Evolutionary conservation across 2,329 filamentous ascomycete species (phyloP), one percentile per base, ranked within the genome.

Genomic region (Alternaria metachromatica): DNA sequence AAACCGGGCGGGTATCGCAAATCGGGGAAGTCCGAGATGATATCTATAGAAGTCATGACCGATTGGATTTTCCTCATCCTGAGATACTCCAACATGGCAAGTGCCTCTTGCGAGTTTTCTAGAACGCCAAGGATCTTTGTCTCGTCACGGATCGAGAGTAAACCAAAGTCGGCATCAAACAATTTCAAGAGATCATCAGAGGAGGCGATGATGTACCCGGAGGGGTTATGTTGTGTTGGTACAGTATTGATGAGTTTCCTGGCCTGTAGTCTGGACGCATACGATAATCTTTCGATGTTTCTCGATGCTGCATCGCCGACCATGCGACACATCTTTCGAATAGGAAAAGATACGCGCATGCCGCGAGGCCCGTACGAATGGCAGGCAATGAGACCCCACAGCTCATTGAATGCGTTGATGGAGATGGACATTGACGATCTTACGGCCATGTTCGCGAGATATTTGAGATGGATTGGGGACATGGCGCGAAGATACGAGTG

Each of bases 351-450:
- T 0, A 97, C 93, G n/a, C 94, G 87, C 92, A 96, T 96, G 5
- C 93, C 93, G 48, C 86, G 87, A 2, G 80, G 66, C 0, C 92
- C 93, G 71, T 97, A 97, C 0, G 90, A 88, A 75, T 97, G 94
- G 64, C 93, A 97, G 2, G 93, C 89, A 44, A 97, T 93, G 26
- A 97, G 82, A 0, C 94, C 94, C 94, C 94, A 97, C 0, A 97
- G 82, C 71, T 96, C 91, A 69, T 87, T 86, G 71, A 96, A 96
- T 0, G 92, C 92, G 67, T 93, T 96, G 74, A 97, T 92, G 1
- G 93, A 96, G 64, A 97, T 94, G 0, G 93, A 97, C 93, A 97
- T 97, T 67, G 93, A 97, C 0, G 93, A 93, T n/a, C 93, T 89
- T 0, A 97, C 93, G 8, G 90, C 90, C 94, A 97, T 97, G 75